Conservation (phyloP, 495 filamentous ascomycete genomes). For the Paragyromitra xinjiangensis region DNA sequence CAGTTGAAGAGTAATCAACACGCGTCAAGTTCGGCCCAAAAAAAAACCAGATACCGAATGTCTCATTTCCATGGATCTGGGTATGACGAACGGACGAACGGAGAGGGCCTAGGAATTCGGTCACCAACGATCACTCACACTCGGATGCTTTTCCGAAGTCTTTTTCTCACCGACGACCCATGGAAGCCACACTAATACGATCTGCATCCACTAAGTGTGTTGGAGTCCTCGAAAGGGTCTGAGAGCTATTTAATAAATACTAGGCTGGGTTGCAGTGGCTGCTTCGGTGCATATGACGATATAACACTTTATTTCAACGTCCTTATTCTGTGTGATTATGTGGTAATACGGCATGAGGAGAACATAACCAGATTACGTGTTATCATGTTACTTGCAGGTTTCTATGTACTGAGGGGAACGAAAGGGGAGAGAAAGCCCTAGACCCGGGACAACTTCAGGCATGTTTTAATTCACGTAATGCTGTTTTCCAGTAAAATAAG, state of each 20-base stretch:
- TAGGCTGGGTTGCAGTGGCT: not conserved
- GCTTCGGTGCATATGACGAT: not conserved
- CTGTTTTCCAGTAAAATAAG: not conserved
- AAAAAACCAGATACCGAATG: not conserved
- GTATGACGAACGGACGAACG: not conserved
- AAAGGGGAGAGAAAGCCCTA: not conserved
- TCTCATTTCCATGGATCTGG: not conserved
- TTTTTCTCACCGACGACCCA: slow-evolving; percentile 40
- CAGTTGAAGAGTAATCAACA: not conserved
- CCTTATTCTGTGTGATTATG: not conserved
- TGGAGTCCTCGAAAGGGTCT: not conserved
- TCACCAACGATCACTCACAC: slow-evolving; percentile 47
- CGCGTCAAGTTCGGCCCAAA: not conserved
- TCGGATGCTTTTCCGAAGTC: not conserved
- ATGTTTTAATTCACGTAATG: not conserved
- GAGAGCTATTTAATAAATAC: not conserved
- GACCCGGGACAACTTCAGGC: no score
- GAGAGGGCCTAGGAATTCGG: not conserved
- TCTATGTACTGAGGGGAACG: not conserved
- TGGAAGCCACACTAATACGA: slow-evolving; percentile 17
- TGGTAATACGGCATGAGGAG: not conserved
- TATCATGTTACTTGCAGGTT: not conserved
- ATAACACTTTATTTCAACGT: slow-evolving; percentile 32
- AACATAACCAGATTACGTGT: not conserved
- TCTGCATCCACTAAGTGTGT: slow-evolving; percentile 20